Conservation (phyloP, 177 flowering plant genomes). For the Telopea speciosissima region DNA sequence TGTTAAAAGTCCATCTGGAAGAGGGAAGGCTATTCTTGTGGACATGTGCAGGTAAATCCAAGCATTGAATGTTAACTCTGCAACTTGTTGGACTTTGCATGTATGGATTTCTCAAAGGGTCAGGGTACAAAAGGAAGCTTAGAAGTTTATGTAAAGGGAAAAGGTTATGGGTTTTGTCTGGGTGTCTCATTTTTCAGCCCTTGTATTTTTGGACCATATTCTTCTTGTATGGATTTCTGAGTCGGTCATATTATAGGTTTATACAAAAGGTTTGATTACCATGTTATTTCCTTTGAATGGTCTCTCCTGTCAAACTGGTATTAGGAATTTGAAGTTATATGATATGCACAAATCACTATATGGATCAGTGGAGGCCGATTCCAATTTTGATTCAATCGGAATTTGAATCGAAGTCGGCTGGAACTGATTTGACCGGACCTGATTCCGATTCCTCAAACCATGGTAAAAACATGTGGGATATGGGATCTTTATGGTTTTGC, state of each 20-base stretch:
- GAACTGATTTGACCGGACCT: too few relatives aligned
- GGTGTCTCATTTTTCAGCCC: constrained; percentile 12
- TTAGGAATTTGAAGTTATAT: not conserved
- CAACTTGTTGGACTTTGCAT: not conserved
- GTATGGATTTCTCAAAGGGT: not conserved
- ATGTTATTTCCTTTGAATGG: not conserved
- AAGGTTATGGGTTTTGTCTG: not conserved
- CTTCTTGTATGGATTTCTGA: constrained; percentile 16
- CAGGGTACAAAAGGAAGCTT: not conserved
- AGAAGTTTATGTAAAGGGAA: not conserved
- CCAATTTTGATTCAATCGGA: too few relatives aligned
- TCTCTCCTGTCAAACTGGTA: not conserved
- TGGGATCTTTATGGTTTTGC: too few relatives aligned
- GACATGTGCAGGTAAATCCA: not conserved
- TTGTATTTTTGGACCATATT: constrained; percentile 3
- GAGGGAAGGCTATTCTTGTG: not conserved
- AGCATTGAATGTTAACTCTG: not conserved
- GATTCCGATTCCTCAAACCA: too few relatives aligned
- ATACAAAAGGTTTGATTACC: constrained; percentile 18
- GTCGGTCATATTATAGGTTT: constrained; percentile 23
- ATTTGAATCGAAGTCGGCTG: too few relatives aligned
- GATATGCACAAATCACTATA: not conserved
- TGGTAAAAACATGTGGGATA: too few relatives aligned
- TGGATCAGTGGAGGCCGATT: too few relatives aligned
- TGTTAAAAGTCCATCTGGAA: not conserved